These are phyloP conservation scores for Monosporascus sp. DNA, from an alignment of 2,329 filamentous ascomycete species.

Conservation along the genomic window DNA sequence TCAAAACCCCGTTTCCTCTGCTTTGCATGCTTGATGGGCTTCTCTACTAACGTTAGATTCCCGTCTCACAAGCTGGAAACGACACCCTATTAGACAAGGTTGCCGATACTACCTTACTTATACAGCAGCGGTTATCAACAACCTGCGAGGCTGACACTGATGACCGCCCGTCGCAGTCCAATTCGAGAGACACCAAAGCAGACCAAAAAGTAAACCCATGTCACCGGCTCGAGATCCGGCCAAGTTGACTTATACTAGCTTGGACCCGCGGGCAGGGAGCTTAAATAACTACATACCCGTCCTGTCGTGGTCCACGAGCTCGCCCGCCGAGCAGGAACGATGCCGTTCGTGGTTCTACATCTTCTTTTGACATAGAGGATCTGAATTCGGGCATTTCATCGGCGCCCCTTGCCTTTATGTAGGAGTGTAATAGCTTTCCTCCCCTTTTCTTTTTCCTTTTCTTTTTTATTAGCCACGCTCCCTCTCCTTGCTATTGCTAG, in stretches of 20 bases:
- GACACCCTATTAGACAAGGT: neutral
- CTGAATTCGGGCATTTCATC: conserved; percentile 9
- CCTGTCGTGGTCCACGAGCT: neutral
- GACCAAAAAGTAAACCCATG: neutral
- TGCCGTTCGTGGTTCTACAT: conserved; percentile 17
- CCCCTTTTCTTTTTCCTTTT: neutral
- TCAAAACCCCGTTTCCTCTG: neutral
- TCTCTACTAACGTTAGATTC: neutral
- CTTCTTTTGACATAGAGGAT: conserved; percentile 10
- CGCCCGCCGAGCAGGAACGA: conserved; percentile 12
- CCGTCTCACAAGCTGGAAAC: neutral
- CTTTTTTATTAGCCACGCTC: neutral
- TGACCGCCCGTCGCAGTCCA: neutral
- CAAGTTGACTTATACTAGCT: neutral
- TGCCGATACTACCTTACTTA: neutral
- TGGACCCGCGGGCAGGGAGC: neutral
- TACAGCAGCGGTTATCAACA: neutral
- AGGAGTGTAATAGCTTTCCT: neutral
- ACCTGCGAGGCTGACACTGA: neutral
- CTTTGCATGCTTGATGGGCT: neutral
- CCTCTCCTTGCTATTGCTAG: neutral
- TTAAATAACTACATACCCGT: neutral
- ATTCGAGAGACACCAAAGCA: neutral
- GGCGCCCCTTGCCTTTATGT: conserved; percentile 7
- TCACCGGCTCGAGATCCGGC: neutral